Percentiles rank a stretch among this genome's conserved stretches.
Conservation (phyloP, 176 grass and related monocot genomes). For the Eragrostis nindensis region DNA sequence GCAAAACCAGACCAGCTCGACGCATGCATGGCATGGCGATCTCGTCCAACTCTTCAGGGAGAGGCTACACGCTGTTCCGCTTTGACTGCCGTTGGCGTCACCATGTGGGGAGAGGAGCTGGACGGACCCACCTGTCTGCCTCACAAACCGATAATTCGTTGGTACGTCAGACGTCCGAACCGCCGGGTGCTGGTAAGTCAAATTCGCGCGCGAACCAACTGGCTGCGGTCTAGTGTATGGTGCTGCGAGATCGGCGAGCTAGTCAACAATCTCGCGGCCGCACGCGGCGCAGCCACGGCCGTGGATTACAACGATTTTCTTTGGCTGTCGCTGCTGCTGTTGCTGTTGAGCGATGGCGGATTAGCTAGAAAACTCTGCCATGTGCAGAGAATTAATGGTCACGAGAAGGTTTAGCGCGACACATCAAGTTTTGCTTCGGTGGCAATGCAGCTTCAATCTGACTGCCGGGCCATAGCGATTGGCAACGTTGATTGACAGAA, state of each 20-base stretch:
- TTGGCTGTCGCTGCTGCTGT: background rate
- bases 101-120: background rate
- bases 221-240: background rate
- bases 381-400: background rate
- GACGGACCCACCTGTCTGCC: background rate
- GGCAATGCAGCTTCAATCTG: background rate
- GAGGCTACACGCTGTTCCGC: slow-evolving; percentile 1
- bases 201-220: background rate
- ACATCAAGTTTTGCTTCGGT: background rate
- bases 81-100: background rate
- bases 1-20: background rate
- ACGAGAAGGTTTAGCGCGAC: background rate
- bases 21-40: background rate
- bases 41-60: background rate
- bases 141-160: background rate
- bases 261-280: background rate
- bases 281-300: background rate
- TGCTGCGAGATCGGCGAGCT: too few species aligned
- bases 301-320: background rate
- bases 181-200: background rate
- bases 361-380: background rate
- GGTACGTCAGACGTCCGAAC: background rate
- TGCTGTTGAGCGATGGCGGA: background rate
- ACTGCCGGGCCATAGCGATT: background rate
- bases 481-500: background rate